Base-by-base conservation (phyloP, 257 asterid species). In the Solanum paucissectum region DNA sequence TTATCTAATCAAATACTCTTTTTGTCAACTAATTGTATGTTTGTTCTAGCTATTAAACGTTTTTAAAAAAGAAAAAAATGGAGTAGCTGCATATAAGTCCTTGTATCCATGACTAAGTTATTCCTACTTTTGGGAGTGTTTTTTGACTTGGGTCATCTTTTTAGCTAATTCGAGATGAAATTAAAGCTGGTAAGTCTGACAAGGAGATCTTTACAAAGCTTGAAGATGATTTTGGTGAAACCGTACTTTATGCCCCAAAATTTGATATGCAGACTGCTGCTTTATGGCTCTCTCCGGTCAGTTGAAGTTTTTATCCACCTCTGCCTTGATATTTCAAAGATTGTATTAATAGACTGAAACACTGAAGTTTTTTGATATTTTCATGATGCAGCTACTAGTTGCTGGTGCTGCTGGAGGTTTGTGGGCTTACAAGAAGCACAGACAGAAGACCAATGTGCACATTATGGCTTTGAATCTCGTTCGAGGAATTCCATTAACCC, bases 251-350 rank as follows among this genome's bases (percentile, higher is more conserved):
- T 83, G 88, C 94, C 82, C 99, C 99, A 49, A 97, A 95, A 83
- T 97, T 97, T 62, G 98, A 95, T 88, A 58, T 94, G 94, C 99
- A 97, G 91, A 97, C 98, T 82, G 98, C 98, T 81, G 98, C 96
- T 44, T 88, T 97, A 83, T 97, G 98, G 99, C 92, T 95, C 71
- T 89, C 98, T 52, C 99, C 99, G 89, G 99, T 97, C 73, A 89
- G 98, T 92, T 40, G 40, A 83, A 36, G 37, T 33, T 44, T 7
- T 66, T 34, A 16, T 82, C 40, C 14, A 3, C 44, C 58, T 40
- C 64, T 76, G 16, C 34, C 18, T 40, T 33, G 37, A 27, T 29
- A 49, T 75, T 49, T 49, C 69, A 44, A 79, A 9, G 14, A 79
- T 79, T 86, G 14, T 76, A 76, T 49, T 2, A 69, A 14, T 58